Evolutionary conservation across 805 yeast species (phyloP).

Genomic region (Spathaspora girioi): DNA sequence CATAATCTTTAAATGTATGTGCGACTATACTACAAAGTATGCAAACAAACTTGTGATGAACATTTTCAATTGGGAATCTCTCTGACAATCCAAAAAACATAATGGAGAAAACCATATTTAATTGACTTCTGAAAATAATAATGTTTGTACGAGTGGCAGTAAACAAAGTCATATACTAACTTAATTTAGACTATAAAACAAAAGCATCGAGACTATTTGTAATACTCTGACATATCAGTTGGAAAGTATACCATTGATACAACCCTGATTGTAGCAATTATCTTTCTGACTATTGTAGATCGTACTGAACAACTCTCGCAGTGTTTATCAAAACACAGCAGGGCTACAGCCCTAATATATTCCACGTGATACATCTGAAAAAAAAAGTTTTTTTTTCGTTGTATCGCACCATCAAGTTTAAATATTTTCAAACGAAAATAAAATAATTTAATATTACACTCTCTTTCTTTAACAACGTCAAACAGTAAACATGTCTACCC

Average conservation of each 20-base stretch:
- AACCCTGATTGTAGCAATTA: no score
- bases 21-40: no score
- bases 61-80: constrained; percentile 35
- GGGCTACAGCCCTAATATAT: not conserved
- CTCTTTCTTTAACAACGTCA: constrained; percentile 35
- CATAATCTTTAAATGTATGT: not conserved
- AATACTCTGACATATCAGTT: no score
- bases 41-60: constrained; percentile 17
- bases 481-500: constrained; percentile 63
- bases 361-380: not conserved
- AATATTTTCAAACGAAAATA: constrained; percentile 2
- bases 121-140: constrained; percentile 6
- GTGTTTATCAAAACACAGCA: not conserved
- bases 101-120: constrained; percentile 21
- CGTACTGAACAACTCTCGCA: no score
- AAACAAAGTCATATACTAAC: not conserved
- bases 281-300: not conserved
- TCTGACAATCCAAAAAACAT: constrained; percentile 25
- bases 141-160: not conserved
- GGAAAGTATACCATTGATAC: no score
- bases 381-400: not conserved
- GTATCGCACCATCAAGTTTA: not conserved
- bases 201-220: no score
- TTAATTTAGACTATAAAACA: not conserved
- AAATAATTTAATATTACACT: constrained; percentile 10